These are phyloP conservation scores for Lactifluus pinguis DNA, from an alignment of 768 basidiomycete species.

Conservation along the genomic window DNA sequence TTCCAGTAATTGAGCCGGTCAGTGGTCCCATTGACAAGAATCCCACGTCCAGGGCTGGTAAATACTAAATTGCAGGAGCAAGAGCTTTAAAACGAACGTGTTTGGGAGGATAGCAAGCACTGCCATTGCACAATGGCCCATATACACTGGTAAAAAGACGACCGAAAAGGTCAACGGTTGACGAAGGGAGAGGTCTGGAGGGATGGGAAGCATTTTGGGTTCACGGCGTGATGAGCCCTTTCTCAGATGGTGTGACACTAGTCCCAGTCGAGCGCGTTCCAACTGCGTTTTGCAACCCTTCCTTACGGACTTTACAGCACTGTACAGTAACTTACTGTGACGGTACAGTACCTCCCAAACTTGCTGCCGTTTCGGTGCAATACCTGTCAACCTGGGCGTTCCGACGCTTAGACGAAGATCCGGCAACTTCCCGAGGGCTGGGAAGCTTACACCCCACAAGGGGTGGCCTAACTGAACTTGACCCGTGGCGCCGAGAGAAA, in stretches of 20 bases:
- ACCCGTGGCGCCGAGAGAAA: no score
- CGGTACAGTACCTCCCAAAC: no score
- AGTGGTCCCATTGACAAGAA: no score
- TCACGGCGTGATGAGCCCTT: neutral
- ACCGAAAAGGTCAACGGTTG: neutral
- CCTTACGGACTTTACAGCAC: no score
- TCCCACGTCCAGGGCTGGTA: neutral
- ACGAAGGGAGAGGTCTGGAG: slow-evolving; percentile 2
- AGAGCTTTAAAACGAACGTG: neutral
- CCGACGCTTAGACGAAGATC: no score
- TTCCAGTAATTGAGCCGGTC: slow-evolving; percentile 4
- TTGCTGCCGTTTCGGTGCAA: no score
- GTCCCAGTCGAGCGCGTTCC: neutral
- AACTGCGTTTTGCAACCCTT: no score
- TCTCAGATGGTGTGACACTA: neutral
- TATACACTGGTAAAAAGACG: neutral
- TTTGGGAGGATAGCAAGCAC: slow-evolving; percentile 1
- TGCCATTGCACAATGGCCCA: neutral
- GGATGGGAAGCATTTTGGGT: neutral
- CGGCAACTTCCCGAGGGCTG: no score
- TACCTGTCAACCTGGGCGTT: no score
- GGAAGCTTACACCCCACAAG: no score
- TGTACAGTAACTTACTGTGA: no score
- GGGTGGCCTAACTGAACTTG: no score
- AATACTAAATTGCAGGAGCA: slow-evolving; percentile 1